phyloP scores from a whole-genome alignment of 148 eudicot species.

The Cornus suecica region DNA sequence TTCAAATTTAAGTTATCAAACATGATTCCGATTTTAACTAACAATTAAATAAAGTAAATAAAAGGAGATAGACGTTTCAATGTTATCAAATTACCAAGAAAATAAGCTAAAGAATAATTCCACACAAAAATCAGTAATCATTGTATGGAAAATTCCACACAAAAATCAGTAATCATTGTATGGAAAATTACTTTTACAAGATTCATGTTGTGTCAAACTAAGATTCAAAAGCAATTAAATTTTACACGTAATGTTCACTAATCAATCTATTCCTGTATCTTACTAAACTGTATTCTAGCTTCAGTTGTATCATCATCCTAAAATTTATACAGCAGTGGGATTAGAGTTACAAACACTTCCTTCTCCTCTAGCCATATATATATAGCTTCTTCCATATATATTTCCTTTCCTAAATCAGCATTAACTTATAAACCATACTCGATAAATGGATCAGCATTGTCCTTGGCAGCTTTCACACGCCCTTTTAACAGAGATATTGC shows the following conservation, averaged over 20 bases:
- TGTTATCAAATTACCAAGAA: background rate
- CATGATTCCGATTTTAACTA: too few species aligned
- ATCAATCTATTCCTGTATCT: too few species aligned
- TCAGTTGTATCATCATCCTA: background rate
- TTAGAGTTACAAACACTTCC: background rate
- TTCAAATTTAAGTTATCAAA: too few species aligned
- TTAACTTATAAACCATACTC: conserved; percentile 55
- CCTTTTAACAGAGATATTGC: conserved; percentile 66
- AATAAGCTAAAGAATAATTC: background rate
- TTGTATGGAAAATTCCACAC: background rate
- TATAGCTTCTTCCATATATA: background rate
- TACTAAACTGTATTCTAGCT: background rate
- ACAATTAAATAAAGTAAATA: too few species aligned
- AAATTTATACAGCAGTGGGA: background rate
- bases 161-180: background rate
- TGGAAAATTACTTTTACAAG: background rate
- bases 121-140: background rate
- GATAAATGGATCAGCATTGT: conserved; percentile 75
- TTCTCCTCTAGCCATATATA: background rate
- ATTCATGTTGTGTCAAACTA: background rate
- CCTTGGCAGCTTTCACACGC: conserved; percentile 43
- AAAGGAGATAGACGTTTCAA: background rate
- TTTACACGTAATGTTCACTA: background rate
- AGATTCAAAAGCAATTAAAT: too few species aligned
- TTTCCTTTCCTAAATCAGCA: background rate